Evolutionary conservation across 2,329 filamentous ascomycete species (phyloP), one percentile per base, ranked within the genome.

Genomic region (Phyllosticta ampelicida): DNA sequence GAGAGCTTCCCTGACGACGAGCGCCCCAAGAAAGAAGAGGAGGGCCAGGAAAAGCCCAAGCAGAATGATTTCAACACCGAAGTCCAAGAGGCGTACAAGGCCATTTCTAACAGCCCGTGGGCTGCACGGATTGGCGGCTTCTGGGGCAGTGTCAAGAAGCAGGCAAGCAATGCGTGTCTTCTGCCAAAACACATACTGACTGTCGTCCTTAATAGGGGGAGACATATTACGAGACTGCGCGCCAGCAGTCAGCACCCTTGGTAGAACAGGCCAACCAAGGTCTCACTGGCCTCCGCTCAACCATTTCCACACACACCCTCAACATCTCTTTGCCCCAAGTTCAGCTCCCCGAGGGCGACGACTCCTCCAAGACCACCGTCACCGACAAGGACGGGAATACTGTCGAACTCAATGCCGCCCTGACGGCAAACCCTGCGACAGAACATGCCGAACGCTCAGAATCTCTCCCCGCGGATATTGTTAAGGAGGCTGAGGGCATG

Each of bases 61-160:
- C 57, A 64, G 64, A 70, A 71, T 65, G 77, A 86, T 55, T 80
- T 99, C 64, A 95, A 95, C 69, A 81, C 84, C 64, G 94, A 99
- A 68, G 81, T 99, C 62, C 90, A 96, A 74, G 90, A 96, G 73
- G 94, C 92, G 6, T 96, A 97, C 78, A 90, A 90, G 68, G 91
- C 91, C 21, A 89, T 99, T 68, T 92, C 90, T 3, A 83, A 85
- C 63, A 96, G 90, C 66, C 88, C 90, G 10, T 99, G 94, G 94
- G 94, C 92, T 51, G 84, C 87, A 20, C 85, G 82, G 65, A 83
- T 99, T 29, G 92, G 94, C 36, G 92, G 90, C 6, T 88, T 96
- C 70, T 86, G 95, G 68, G 88, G 89, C 52, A 92, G 81, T 66
- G 91, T 96, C n/a, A 88, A 90, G 69, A 96, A 96, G 75, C 91